Conservation (phyloP, 495 filamentous ascomycete species). For the Aspergillus asperescens region DNA sequence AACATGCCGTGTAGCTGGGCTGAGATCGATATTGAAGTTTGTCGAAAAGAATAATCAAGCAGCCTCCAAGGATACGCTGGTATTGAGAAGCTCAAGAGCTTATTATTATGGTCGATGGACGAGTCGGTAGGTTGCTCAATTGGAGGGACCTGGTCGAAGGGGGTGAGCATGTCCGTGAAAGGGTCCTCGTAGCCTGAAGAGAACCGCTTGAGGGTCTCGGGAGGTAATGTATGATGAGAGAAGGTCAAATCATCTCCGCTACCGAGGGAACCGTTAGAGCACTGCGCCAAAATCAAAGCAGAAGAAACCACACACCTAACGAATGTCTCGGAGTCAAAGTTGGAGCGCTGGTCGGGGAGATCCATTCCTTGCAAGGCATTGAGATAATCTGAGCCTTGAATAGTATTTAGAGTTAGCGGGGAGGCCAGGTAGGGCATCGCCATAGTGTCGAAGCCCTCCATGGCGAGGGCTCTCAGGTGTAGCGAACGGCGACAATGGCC, state of each 20-base stretch:
- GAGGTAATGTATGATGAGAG: conserved; percentile 29
- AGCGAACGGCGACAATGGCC: conserved; percentile 5
- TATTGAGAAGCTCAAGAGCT: conserved; percentile 72
- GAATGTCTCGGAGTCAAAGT: conserved; percentile 56
- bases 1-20: conserved; percentile 94
- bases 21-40: conserved; percentile 58
- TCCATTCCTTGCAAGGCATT: conserved; percentile 50
- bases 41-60: conserved; percentile 60
- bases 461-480: conserved; percentile 27
- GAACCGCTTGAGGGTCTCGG: conserved; percentile 35
- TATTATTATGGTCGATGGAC: conserved; percentile 65
- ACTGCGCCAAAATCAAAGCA: not conserved
- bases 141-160: conserved; percentile 47
- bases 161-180: conserved; percentile 49
- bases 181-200: conserved; percentile 61
- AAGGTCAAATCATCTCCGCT: conserved; percentile 42
- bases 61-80: conserved; percentile 64
- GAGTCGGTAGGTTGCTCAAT: conserved; percentile 37
- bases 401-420: conserved; percentile 48
- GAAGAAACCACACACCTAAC: conserved; percentile 43
- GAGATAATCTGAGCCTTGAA: conserved; percentile 50
- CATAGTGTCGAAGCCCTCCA: conserved; percentile 63
- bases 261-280: conserved; percentile 5
- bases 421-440: conserved; percentile 58
- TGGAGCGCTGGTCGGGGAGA: conserved; percentile 50